Percentiles rank a stretch among this genome's conserved stretches.
These are phyloP conservation scores for Mortierella sp. DNA, from an alignment of 371 early-diverging fungal genomes.

Conservation along the genomic window DNA sequence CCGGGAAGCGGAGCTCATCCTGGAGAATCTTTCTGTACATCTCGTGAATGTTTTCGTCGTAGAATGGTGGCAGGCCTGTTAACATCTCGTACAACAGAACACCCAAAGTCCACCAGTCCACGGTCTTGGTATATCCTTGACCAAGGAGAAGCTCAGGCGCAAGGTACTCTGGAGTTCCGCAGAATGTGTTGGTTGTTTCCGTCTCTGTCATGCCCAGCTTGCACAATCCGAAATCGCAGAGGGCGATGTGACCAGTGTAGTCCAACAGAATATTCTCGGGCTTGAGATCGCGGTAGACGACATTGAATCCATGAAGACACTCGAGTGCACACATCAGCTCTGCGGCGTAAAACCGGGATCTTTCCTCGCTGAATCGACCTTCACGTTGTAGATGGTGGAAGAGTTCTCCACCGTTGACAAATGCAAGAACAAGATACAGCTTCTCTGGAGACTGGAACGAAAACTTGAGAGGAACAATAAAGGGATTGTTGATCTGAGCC, in stretches of 20 bases:
- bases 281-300: conserved; percentile 92
- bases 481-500: conserved; percentile 86
- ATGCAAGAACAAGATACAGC: conserved; percentile 97
- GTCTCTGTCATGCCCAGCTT: conserved; percentile 95
- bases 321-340: conserved; percentile 86
- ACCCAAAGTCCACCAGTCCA: conserved; percentile 99
- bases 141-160: conserved; percentile 96
- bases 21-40: conserved; percentile 95
- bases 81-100: conserved; percentile 97
- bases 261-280: conserved; percentile 97
- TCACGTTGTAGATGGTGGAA: conserved; percentile 94
- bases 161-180: conserved; percentile 99
- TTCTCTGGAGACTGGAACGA: conserved; percentile 90
- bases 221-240: conserved; percentile 98
- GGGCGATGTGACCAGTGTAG: conserved; percentile 95
- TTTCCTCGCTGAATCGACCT: conserved; percentile 89
- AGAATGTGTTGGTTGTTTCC: conserved; percentile 94
- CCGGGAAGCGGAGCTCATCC: conserved; percentile 87
- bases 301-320: conserved; percentile 90
- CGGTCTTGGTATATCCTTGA: conserved; percentile 93
- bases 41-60: conserved; percentile 94
- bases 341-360: conserved; percentile 86
- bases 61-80: conserved; percentile 95
- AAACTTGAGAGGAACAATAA: conserved; percentile 89
- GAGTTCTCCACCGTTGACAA: conserved; percentile 96